Evolutionary conservation across 257 asterid species (phyloP), one percentile per base, ranked within the genome.

Genomic region (Hygrophila difformis): DNA sequence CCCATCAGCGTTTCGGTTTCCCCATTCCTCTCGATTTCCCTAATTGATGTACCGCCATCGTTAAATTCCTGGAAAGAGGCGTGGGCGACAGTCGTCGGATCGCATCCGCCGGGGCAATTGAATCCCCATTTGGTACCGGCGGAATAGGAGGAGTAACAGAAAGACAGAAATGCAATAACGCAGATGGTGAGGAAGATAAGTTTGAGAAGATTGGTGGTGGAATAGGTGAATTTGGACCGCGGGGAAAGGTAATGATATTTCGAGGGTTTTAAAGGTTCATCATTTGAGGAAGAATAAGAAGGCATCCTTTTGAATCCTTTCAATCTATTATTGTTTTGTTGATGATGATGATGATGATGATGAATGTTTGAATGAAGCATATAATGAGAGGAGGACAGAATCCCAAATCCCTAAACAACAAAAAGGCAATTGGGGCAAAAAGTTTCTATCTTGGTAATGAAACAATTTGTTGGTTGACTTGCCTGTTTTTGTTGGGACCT

Each of bases 81-180:
- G 12, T 26, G 74, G 39, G 40, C 22, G 37, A 37, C 1, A 6
- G n/a, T n/a, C n/a, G 35, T 12, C 0, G 2, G 37, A 24, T 44
- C 42, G 33, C 73, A 49, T 8, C n/a, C n/a, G n/a, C 50, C 68
- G 4, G 75, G 56, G 51, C 82, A 67, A 13, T 35, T 28, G 13
- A 15, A 1, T 5, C 39, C 48, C 55, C 57, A 47, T 8, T 20
- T 55, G 11, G 29, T 21, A 24, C 55, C 18, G 18, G 92, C 73
- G 39, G 62, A 60, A 12, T 60, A 33, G 8, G 82, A 58, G 73
- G 62, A 70, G 60, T 47, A 73, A 18, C 62, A 54, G 12, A 87
- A 16, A 12, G 77, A 72, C n/a, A 71, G 39, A 2, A 63, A 62
- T 0, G 60, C 69, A 2, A 78, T n/a, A 15, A 64, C 2, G 53